phyloP scores from a whole-genome alignment of 495 filamentous ascomycete species.

The Annulohypoxylon moriforme region DNA sequence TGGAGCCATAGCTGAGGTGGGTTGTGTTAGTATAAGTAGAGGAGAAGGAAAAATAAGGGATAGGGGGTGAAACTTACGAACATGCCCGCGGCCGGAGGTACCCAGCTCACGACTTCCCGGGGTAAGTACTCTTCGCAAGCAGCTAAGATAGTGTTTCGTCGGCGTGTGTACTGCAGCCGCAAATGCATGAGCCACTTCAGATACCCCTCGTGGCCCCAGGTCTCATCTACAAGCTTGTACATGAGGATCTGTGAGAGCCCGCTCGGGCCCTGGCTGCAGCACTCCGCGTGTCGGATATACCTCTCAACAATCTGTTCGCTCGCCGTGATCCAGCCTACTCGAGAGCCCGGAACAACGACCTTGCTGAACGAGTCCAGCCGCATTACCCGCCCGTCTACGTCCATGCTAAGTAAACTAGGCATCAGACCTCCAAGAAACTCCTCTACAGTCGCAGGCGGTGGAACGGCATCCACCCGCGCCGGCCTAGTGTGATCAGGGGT shows the following conservation, averaged over 20 bases:
- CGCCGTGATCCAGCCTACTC: constrained; percentile 83
- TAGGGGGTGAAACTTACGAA: constrained; percentile 72
- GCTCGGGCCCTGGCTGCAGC: constrained; percentile 81
- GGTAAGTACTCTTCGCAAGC: constrained; percentile 88
- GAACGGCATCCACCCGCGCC: constrained; percentile 15
- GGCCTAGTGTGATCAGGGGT: background rate
- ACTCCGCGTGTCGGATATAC: constrained; percentile 80
- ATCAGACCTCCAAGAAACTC: constrained; percentile 64
- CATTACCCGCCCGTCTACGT: constrained; percentile 72
- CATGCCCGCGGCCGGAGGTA: constrained; percentile 90
- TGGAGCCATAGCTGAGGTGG: constrained; percentile 79
- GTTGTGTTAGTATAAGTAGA: background rate
- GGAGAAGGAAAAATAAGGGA: background rate
- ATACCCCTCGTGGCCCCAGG: constrained; percentile 94
- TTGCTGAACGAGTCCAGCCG: constrained; percentile 87
- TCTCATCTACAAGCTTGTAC: constrained; percentile 90
- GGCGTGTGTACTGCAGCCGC: constrained; percentile 81
- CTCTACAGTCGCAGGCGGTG: constrained; percentile 34
- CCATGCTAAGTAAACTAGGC: constrained; percentile 74
- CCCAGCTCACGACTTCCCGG: constrained; percentile 82
- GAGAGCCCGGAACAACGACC: constrained; percentile 79
- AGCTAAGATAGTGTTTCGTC: constrained; percentile 79
- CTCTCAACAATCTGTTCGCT: constrained; percentile 85
- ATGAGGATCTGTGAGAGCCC: constrained; percentile 85
- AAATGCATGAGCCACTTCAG: constrained; percentile 89